A percentile compares a stretch with the other conserved stretches of the same genome.
phyloP scores from a whole-genome alignment of 139 green algal genomes.

The Tetraselmis chui region DNA sequence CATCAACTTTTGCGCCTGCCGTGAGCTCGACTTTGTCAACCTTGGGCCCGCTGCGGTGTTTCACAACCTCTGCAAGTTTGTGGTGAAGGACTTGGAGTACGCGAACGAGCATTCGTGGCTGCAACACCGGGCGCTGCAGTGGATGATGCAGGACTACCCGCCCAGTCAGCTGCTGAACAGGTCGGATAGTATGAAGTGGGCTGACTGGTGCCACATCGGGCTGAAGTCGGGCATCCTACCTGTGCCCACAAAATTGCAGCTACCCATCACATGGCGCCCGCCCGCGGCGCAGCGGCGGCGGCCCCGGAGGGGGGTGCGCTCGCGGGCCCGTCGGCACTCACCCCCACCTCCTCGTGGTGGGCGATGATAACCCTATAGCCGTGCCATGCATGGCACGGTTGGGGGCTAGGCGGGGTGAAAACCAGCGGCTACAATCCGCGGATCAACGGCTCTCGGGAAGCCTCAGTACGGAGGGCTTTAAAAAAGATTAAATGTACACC shows the following conservation, averaged over 20 bases:
- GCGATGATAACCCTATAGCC: no score
- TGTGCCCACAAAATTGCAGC: background rate
- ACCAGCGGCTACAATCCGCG: no score
- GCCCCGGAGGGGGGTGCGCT: no score
- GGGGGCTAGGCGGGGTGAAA: no score
- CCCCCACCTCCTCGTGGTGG: no score
- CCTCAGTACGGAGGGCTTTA: no score
- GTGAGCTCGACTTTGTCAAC: background rate
- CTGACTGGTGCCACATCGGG: background rate
- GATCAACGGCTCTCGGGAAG: no score
- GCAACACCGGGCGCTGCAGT: background rate
- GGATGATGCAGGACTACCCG: background rate
- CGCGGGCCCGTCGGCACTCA: no score
- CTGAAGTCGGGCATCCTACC: background rate
- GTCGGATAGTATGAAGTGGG: background rate
- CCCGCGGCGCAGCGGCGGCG: no score
- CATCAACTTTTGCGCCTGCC: background rate
- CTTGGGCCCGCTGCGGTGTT: background rate
- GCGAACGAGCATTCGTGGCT: background rate
- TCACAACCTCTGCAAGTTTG: background rate
- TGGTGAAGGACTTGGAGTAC: background rate
- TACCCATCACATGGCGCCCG: no score
- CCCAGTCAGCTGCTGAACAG: background rate
- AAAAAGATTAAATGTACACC: no score
- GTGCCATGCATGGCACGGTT: no score